These are phyloP conservation scores for Lagenaria siceraria DNA, from an alignment of 306 rosid genomes.

Conservation along the genomic window DNA sequence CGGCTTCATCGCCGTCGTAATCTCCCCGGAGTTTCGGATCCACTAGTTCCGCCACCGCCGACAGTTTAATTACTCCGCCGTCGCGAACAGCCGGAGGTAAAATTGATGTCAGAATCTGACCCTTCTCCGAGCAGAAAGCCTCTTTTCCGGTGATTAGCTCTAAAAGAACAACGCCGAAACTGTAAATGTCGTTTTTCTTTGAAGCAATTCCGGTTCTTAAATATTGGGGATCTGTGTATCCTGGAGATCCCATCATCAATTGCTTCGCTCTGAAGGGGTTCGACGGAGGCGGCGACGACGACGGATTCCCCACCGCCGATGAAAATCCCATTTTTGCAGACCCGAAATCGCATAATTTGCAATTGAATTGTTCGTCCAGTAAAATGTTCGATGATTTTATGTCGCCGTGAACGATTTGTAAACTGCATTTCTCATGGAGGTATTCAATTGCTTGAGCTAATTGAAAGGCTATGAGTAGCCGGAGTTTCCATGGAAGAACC, in stretches of 20 bases:
- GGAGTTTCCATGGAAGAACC: conserved; percentile 27
- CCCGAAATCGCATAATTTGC: conserved; percentile 42
- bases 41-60: conserved; percentile 9
- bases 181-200: conserved; percentile 40
- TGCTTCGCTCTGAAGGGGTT: conserved; percentile 10
- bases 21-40: conserved; percentile 19
- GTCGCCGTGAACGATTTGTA: conserved; percentile 40
- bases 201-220: conserved; percentile 39
- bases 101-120: conserved; percentile 13
- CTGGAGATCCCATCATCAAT: conserved; percentile 46
- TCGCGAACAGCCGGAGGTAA: not conserved
- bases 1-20: conserved; percentile 25
- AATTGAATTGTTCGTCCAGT: conserved; percentile 22
- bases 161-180: conserved; percentile 29
- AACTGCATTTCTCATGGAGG: conserved; percentile 23
- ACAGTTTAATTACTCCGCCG: not conserved
- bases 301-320: conserved; percentile 11
- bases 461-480: conserved; percentile 28
- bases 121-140: conserved; percentile 23
- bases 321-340: conserved; percentile 42
- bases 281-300: not conserved
- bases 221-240: conserved; percentile 44
- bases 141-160: conserved; percentile 34
- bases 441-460: conserved; percentile 27
- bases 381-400: conserved; percentile 35